phyloP scores from a whole-genome alignment of 345 rosid genomes.

The Kandelia obovata region DNA sequence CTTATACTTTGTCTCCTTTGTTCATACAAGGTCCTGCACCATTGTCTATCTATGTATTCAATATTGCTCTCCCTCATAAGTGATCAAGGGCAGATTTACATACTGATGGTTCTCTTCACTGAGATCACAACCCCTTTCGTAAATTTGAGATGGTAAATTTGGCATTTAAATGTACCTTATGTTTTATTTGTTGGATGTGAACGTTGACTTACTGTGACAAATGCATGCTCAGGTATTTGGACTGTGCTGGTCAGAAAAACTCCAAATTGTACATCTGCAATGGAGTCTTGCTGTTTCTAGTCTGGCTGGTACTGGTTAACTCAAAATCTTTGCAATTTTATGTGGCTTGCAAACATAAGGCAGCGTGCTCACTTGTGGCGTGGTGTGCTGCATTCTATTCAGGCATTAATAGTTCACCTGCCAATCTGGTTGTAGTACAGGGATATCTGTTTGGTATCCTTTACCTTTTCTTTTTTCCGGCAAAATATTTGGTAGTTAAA shows the following conservation, averaged over 20 bases:
- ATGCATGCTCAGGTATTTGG: slow-evolving; percentile 60
- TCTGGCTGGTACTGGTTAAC: slow-evolving; percentile 71
- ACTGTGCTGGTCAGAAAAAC: slow-evolving; percentile 63
- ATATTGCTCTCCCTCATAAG: slow-evolving; percentile 60
- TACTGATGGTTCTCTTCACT: slow-evolving; percentile 75
- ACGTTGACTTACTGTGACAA: background rate
- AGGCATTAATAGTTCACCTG: background rate
- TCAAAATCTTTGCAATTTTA: slow-evolving; percentile 10
- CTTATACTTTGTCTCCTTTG: background rate
- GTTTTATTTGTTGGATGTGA: slow-evolving; percentile 4
- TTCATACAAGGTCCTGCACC: slow-evolving; percentile 60
- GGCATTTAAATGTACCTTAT: background rate
- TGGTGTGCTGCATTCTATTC: background rate
- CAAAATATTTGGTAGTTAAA: no score
- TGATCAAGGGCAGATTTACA: slow-evolving; percentile 72
- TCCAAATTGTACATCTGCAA: slow-evolving; percentile 54
- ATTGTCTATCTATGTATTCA: slow-evolving; percentile 68
- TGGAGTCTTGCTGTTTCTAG: slow-evolving; percentile 68
- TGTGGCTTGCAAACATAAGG: slow-evolving; percentile 1
- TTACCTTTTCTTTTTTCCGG: no score
- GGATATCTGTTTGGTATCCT: background rate
- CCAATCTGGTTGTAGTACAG: background rate
- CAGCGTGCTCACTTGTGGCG: background rate
- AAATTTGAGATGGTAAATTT: slow-evolving; percentile 72
- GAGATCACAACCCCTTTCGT: slow-evolving; percentile 79